Evolutionary conservation across 2,329 filamentous ascomycete genomes (phyloP), one percentile per base, ranked within the genome.

Genomic region (Ascochyta clinopodiicola): DNA sequence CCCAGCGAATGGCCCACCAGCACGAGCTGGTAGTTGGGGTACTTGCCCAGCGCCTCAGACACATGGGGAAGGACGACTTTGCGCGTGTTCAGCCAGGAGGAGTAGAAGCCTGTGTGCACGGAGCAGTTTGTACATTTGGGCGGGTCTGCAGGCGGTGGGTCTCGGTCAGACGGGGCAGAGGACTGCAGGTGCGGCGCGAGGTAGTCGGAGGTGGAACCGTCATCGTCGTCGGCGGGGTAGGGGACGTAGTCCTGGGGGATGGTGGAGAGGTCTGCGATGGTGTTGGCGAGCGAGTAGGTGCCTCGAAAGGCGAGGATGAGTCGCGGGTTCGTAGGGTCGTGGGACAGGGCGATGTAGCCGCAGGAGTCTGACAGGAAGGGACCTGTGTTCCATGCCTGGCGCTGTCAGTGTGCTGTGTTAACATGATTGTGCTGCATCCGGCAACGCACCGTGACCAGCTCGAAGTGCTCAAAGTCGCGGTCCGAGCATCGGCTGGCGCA

Each of bases 221-320:
- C 73, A 21, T 80, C 76, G 38, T 77, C 76, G 47, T 74, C 72
- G 35, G 84, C 82, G 1, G 90, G 89, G 72, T 97, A 99, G 0
- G 95, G 93, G 1, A 92, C 85, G 70, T 98, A 99, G 73, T 90
- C 86, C 74, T 98, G 94, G 12, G 92, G 93, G 2, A 94, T 82
- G 2, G 92, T 96, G 60, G 91, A 92, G 51, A 99, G 82, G 77
- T 99, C 95, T 44, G 92, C 84, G 59, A 99, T 88, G 12, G 93
- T 93, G 74, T 98, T 96, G 48, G 92, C 85, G 67, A 99, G 84
- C 63, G 92, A 96, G 77, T 98, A 97, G 13, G 95, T 98, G 22
- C 95, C 95, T 42, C 95, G 87, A 69, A 98, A 98, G 8, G 92
- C 93, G 34, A 98, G 84, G 40, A 98, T 81, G 52, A 99, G 90